Base-by-base conservation (phyloP, 2,329 filamentous ascomycete genomes). In the Drechmeria coniospora region DNA sequence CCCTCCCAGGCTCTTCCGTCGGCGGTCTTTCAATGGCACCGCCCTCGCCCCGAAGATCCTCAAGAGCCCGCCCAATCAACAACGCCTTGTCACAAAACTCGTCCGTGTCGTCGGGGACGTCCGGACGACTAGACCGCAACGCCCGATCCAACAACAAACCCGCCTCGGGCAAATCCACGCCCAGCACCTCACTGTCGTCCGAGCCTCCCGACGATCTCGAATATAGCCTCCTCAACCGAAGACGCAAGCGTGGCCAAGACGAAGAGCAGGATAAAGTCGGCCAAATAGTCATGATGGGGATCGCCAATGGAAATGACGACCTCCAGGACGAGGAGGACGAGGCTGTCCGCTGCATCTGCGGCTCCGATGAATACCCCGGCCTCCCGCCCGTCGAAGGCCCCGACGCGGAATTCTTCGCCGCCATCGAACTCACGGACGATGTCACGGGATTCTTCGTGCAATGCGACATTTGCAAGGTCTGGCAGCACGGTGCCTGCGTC, bases 401-500 rank as follows among this genome's bases (percentile, higher is more conserved):
- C 45, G 62, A 72, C 43, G 51, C 62, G 36, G 63, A 74, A 42
- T 55, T 66, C 49, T 57, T 73, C 57, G 55, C 65, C 52, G 53
- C 64, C 51, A 57, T 74, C 57, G 59, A 74, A 37, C 63, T 82
- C 36, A 72, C 75, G 18, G 84, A 93, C 45, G 87, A 95, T 39
- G 68, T 87, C 39, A 90, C 87, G 24, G 87, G 86, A 28, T 79
- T 95, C 55, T 98, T 94, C 56, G 86, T 98, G 40, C 87, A 95
- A 61, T 98, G 90, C 67, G 90, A 95, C 56, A 66, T 81, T 38
- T 98, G 90, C 63, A 92, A 92, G 51, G 90, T 95, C 37, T 98
- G 87, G 90, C 90, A 98, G 53, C 90, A 98, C 51, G 90, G 90
- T 44, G 87, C 86, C 34, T 98, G 90, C 48, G 87, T 98, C 33